Evolutionary conservation across 1,284 basidiomycete species (phyloP).

Genomic region (Moniliophthora roreri): DNA sequence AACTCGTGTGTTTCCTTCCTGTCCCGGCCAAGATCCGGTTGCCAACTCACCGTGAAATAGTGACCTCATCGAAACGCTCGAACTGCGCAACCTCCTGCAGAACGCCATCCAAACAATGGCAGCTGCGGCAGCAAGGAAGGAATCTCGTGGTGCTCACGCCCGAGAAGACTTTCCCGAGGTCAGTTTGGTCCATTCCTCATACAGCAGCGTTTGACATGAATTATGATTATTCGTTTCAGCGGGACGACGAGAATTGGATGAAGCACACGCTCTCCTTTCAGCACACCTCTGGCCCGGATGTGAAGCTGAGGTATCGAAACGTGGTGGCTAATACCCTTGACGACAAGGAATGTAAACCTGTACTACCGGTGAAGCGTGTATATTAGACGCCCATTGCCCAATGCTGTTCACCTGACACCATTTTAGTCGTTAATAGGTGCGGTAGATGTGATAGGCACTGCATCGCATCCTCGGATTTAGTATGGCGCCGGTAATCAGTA

Average conservation of each 20-base stretch:
- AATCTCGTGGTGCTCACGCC: slow-evolving; percentile 97
- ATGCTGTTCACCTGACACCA: no score
- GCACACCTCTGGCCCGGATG: slow-evolving; percentile 74
- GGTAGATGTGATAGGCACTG: no score
- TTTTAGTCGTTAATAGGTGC: no score
- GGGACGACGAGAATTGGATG: slow-evolving; percentile 92
- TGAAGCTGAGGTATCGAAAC: slow-evolving; percentile 86
- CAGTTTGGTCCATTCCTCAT: slow-evolving; percentile 38
- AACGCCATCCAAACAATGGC: slow-evolving; percentile 96
- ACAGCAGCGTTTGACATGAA: neutral
- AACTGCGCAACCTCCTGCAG: slow-evolving; percentile 95
- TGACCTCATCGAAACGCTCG: slow-evolving; percentile 95
- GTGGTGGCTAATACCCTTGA: slow-evolving; percentile 90
- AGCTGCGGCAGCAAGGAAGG: slow-evolving; percentile 93
- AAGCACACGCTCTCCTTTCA: slow-evolving; percentile 93
- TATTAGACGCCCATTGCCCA: slow-evolving; percentile 45
- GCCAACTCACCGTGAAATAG: slow-evolving; percentile 38
- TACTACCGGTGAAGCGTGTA: slow-evolving; percentile 89
- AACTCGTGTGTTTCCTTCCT: slow-evolving; percentile 67
- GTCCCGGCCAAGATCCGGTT: neutral
- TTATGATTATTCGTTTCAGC: slow-evolving; percentile 38
- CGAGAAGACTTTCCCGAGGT: slow-evolving; percentile 90
- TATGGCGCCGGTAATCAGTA: no score
- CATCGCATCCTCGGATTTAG: no score
- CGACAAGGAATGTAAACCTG: slow-evolving; percentile 92